Percentiles rank a stretch among this genome's conserved stretches.
These are phyloP conservation scores for Fusarium siculi DNA, from an alignment of 2,329 filamentous ascomycete genomes.

Conservation along the genomic window DNA sequence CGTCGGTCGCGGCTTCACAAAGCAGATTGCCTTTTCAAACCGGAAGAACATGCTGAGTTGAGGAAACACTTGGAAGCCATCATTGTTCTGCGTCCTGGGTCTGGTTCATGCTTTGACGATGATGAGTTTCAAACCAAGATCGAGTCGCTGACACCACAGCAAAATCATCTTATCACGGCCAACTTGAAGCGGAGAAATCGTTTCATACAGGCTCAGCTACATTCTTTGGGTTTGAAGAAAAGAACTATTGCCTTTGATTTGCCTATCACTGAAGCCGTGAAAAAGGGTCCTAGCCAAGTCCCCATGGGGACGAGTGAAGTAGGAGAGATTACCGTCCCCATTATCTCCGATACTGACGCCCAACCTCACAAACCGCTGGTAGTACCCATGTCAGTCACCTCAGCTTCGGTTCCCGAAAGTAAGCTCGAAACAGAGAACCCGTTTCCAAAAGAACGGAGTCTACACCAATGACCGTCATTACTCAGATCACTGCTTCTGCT, in stretches of 20 bases:
- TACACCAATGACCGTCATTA: rapidly evolving
- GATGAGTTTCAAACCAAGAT: rapidly evolving
- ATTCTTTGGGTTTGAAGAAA: neutral
- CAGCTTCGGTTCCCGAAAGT: neutral
- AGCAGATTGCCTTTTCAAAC: neutral
- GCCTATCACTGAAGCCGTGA: rapidly evolving
- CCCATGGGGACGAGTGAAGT: too few relatives aligned
- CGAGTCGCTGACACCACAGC: rapidly evolving
- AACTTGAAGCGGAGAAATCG: neutral
- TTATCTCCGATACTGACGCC: rapidly evolving
- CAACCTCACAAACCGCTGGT: neutral
- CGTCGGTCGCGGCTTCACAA: rapidly evolving
- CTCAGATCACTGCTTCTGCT: neutral
- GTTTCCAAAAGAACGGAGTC: rapidly evolving
- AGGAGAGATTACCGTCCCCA: rapidly evolving
- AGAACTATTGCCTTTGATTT: rapidly evolving
- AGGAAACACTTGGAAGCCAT: neutral
- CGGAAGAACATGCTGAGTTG: neutral
- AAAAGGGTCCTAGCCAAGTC: rapidly evolving
- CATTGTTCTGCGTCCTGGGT: rapidly evolving
- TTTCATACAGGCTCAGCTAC: neutral
- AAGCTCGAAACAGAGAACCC: neutral
- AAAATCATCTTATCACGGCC: neutral
- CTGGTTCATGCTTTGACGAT: rapidly evolving
- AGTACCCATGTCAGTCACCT: neutral